Evolutionary conservation across 2,329 filamentous ascomycete genomes (phyloP).

Genomic region (Cryphonectria carpinicola): DNA sequence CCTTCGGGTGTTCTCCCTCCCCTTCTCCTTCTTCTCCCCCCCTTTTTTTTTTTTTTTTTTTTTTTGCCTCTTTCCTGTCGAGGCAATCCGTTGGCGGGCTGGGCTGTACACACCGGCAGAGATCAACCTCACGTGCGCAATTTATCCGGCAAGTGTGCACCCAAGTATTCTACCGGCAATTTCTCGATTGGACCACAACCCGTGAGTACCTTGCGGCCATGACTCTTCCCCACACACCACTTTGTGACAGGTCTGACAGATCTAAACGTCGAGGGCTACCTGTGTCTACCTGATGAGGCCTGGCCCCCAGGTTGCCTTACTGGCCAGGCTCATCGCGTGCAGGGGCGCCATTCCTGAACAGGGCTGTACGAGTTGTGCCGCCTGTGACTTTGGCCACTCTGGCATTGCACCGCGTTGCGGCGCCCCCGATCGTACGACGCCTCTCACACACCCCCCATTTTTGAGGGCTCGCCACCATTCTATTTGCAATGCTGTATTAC

Average conservation of each 20-base stretch:
- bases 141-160: not conserved
- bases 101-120: not conserved
- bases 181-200: not conserved
- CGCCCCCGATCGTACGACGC: not conserved
- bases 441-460: not conserved
- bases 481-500: not conserved
- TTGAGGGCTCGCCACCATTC: not conserved
- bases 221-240: not conserved
- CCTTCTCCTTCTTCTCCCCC: not conserved
- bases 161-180: not conserved
- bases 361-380: not conserved
- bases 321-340: not conserved
- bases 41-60: not conserved
- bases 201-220: not conserved
- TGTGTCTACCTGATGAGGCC: not conserved
- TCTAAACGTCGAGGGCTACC: not conserved
- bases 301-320: not conserved
- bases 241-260: conserved; percentile 2
- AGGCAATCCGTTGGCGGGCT: not conserved
- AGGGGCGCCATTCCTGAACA: not conserved
- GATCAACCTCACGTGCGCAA: not conserved
- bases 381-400: not conserved
- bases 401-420: not conserved
- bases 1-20: no score
- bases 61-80: not conserved